Conservation (phyloP, 129 eudicot genomes). For the Ambrosia trifida region DNA sequence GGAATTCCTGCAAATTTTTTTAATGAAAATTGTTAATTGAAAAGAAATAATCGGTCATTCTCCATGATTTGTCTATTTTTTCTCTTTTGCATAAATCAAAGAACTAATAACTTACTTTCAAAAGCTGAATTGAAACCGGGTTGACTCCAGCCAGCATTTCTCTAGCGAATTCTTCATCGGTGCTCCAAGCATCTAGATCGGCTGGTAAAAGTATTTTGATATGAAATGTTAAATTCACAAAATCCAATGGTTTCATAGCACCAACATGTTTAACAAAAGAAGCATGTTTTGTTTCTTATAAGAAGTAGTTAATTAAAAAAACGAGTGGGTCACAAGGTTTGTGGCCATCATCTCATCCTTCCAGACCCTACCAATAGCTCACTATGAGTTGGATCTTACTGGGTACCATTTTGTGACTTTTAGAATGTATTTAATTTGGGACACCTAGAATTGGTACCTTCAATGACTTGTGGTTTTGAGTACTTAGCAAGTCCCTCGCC, state of each 20-base stretch:
- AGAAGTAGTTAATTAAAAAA: too few species aligned
- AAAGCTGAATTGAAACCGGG: conserved; percentile 50
- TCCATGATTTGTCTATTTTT: not conserved
- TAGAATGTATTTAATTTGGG: too few species aligned
- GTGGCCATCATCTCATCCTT: too few species aligned
- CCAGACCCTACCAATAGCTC: too few species aligned
- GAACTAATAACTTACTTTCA: conserved; percentile 33
- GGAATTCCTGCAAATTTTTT: conserved; percentile 47
- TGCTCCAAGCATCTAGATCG: conserved; percentile 52
- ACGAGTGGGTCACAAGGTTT: too few species aligned
- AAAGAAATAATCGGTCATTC: not conserved
- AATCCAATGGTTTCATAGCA: not conserved
- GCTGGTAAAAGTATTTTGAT: conserved; percentile 27
- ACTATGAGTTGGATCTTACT: too few species aligned
- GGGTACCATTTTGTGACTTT: too few species aligned
- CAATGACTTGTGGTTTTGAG: conserved; percentile 46
- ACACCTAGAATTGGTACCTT: conserved; percentile 31
- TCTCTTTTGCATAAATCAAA: not conserved
- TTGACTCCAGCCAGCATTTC: conserved; percentile 65
- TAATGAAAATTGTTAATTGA: not conserved
- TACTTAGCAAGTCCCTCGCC: conserved; percentile 41
- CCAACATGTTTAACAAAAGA: not conserved
- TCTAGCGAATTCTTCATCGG: conserved; percentile 66
- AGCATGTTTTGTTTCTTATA: not conserved
- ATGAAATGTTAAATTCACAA: not conserved